Evolutionary conservation across 225 moss, liverwort and hornwort species (phyloP).

Genomic region (Pseudisothecium myosuroides): DNA sequence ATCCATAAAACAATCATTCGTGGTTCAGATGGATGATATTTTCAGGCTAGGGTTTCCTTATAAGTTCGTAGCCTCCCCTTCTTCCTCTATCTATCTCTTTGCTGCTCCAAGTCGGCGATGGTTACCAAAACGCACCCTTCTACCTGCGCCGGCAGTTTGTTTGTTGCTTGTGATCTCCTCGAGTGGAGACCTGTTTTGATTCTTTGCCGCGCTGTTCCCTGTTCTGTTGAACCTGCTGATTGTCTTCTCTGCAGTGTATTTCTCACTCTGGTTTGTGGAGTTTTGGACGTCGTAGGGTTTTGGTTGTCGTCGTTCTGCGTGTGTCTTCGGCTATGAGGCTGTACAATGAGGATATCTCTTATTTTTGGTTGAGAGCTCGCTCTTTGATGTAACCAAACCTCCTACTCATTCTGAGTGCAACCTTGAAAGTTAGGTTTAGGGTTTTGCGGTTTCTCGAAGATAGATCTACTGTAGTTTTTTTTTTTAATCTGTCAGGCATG

Average conservation of each 20-base stretch:
- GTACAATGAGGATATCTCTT: neutral
- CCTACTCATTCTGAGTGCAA: slow-evolving; percentile 25
- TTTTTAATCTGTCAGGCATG: neutral
- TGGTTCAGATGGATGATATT: neutral
- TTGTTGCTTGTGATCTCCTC: too few species aligned
- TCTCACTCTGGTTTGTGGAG: neutral
- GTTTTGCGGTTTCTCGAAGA: neutral
- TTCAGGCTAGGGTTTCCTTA: neutral
- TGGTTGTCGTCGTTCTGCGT: neutral
- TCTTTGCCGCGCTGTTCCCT: too few species aligned
- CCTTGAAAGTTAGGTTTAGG: neutral
- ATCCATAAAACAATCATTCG: neutral
- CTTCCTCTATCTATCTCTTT: accelerated
- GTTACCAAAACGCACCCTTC: neutral
- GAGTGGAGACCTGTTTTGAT: too few species aligned
- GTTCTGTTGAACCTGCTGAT: too few species aligned
- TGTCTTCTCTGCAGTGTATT: accelerated
- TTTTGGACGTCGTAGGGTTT: neutral
- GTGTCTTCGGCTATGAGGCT: neutral
- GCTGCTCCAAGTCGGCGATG: neutral
- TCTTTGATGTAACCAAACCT: slow-evolving; percentile 15
- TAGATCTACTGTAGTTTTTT: neutral
- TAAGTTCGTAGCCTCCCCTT: accelerated
- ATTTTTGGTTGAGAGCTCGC: slow-evolving; percentile 8
- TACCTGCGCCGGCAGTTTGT: too few species aligned